Conservation (phyloP, 73 alveolate species). For the Tetrahymena borealis region DNA sequence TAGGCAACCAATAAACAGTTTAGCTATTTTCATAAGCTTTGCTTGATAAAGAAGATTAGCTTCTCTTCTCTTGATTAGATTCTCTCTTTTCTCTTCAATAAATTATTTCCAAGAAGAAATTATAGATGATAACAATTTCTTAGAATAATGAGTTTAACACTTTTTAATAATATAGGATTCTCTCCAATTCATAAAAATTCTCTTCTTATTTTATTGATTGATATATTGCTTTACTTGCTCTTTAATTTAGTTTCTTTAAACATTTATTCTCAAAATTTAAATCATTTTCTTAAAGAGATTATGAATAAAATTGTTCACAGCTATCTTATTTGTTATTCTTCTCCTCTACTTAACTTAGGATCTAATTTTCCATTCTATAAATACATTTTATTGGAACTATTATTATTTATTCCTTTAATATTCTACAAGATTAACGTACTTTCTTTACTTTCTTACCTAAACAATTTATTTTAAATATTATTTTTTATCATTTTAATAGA, state of each 20-base stretch:
- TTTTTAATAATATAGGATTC: neutral
- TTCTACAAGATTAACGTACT: neutral
- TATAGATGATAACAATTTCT: neutral
- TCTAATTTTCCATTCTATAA: neutral
- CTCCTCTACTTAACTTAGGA: neutral
- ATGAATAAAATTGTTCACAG: neutral
- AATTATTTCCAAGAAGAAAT: neutral
- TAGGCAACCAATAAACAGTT: neutral
- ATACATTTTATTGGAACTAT: neutral
- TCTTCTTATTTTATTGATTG: neutral
- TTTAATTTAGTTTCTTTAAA: neutral
- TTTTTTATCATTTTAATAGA: neutral
- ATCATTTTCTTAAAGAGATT: neutral
- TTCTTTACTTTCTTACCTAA: neutral
- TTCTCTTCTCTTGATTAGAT: neutral
- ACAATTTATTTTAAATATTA: neutral
- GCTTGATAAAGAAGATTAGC: neutral
- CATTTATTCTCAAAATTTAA: neutral
- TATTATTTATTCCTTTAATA: neutral
- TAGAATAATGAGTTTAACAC: neutral
- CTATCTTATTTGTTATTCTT: neutral
- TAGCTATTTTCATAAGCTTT: neutral
- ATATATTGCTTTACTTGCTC: neutral
- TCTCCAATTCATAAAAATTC: neutral
- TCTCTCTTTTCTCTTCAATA: neutral